phyloP scores from a whole-genome alignment of 1,284 basidiomycete genomes.

The Agaricales sp. region DNA sequence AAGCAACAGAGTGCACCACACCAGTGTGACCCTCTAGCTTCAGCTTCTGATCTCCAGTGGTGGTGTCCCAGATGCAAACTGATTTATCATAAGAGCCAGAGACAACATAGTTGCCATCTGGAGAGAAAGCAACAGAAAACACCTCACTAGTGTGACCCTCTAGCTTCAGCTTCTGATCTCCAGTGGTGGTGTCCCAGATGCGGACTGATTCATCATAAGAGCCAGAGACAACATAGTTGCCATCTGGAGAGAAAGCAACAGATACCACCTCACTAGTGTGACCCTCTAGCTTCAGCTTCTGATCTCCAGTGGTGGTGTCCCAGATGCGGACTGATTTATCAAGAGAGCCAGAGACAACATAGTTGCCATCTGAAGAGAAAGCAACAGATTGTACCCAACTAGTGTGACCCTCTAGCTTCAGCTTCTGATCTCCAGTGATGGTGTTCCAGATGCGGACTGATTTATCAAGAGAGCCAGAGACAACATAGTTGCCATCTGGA shows the following conservation, averaged over 20 bases:
- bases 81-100: neutral
- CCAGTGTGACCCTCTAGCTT: constrained; percentile 3
- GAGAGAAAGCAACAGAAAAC: neutral
- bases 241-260: constrained; percentile 10
- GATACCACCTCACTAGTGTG: constrained; percentile 4
- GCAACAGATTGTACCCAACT: neutral
- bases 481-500: neutral
- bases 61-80: neutral
- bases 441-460: too few species aligned
- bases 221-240: neutral
- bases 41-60: neutral
- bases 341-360: neutral
- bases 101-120: neutral
- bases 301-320: neutral
- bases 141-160: neutral
- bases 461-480: neutral
- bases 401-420: neutral
- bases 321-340: neutral
- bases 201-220: neutral
- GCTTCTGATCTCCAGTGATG: too few species aligned
- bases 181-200: neutral
- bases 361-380: neutral
- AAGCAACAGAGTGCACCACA: neutral
- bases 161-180: neutral
- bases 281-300: neutral